phyloP scores from a whole-genome alignment of 2,329 filamentous ascomycete genomes.

The Macroventuria anomochaeta region DNA sequence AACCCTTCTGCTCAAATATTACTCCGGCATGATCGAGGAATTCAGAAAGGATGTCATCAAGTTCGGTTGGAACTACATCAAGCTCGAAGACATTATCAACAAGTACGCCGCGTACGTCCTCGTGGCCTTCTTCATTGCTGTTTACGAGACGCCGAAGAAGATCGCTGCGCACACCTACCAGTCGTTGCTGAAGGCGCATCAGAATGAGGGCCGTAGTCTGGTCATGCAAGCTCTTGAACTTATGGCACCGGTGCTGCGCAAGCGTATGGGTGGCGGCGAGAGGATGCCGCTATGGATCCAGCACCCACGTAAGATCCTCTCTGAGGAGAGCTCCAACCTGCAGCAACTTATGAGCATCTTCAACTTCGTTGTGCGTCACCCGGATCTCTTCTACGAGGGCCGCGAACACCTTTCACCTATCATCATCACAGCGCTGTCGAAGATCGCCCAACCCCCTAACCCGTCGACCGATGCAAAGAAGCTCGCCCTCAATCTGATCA shows the following conservation, averaged over 20 bases:
- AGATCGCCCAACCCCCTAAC: conserved; percentile 83
- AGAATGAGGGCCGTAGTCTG: conserved; percentile 89
- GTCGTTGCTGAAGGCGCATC: conserved; percentile 86
- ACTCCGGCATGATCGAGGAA: conserved; percentile 85
- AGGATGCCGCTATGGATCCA: conserved; percentile 85
- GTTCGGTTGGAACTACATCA: conserved; percentile 97
- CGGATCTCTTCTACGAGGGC: conserved; percentile 92
- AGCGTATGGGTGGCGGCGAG: conserved; percentile 76
- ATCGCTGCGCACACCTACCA: conserved; percentile 96
- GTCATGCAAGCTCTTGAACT: conserved; percentile 95
- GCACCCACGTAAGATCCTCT: conserved; percentile 85
- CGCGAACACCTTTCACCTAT: conserved; percentile 88
- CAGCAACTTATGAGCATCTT: conserved; percentile 98
- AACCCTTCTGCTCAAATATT: conserved; percentile 93
- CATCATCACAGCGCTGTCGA: conserved; percentile 86
- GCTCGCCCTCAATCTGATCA: conserved; percentile 87
- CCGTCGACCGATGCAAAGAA: conserved; percentile 92
- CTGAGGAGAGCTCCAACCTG: conserved; percentile 92
- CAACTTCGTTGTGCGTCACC: conserved; percentile 91
- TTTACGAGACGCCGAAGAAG: conserved; percentile 95
- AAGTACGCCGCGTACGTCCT: conserved; percentile 98
- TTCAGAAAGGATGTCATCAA: conserved; percentile 98
- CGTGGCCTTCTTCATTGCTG: conserved; percentile 95
- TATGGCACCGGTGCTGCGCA: conserved; percentile 91
- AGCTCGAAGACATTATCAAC: conserved; percentile 97